phyloP scores from a whole-genome alignment of 495 filamentous ascomycete species.

The Aspergillus homomorphus region DNA sequence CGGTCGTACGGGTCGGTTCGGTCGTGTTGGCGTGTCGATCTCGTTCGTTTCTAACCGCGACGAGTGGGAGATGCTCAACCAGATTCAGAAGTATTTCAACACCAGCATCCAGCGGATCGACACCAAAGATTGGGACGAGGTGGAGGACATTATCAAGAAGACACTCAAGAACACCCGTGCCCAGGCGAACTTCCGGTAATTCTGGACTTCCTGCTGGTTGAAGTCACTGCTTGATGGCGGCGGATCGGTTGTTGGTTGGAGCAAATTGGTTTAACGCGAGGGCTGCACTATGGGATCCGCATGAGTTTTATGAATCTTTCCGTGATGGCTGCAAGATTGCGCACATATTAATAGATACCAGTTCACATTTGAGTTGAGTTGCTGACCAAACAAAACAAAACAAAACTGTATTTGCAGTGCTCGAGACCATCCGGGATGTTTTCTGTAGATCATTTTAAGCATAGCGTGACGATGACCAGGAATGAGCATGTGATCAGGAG shows the following conservation, averaged over 20 bases:
- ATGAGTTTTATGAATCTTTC: constrained; percentile 32
- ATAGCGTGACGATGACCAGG: too few species aligned
- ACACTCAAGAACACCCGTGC: constrained; percentile 79
- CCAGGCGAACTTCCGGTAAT: constrained; percentile 50
- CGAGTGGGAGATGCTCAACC: constrained; percentile 69
- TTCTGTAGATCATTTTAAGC: too few species aligned
- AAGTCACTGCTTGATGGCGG: not conserved
- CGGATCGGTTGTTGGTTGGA: not conserved
- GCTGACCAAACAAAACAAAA: not conserved
- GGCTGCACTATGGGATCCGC: constrained; percentile 22
- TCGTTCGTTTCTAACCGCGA: constrained; percentile 80
- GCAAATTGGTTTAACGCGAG: constrained; percentile 7
- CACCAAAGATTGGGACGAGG: constrained; percentile 77
- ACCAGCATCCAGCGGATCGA: constrained; percentile 56
- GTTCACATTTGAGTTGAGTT: constrained; percentile 8
- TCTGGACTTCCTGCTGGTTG: not conserved
- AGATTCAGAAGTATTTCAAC: constrained; percentile 72
- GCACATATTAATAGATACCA: constrained; percentile 34
- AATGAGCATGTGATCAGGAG: not conserved
- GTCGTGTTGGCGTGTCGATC: constrained; percentile 93
- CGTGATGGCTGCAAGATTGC: constrained; percentile 16
- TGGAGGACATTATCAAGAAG: constrained; percentile 76
- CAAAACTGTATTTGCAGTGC: not conserved
- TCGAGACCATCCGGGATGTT: too few species aligned
- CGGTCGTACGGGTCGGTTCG: constrained; percentile 94